A percentile compares a stretch with the other conserved stretches of the same genome.
Evolutionary conservation across 345 rosid genomes (phyloP).

Genomic region (Nephelium lappaceum): DNA sequence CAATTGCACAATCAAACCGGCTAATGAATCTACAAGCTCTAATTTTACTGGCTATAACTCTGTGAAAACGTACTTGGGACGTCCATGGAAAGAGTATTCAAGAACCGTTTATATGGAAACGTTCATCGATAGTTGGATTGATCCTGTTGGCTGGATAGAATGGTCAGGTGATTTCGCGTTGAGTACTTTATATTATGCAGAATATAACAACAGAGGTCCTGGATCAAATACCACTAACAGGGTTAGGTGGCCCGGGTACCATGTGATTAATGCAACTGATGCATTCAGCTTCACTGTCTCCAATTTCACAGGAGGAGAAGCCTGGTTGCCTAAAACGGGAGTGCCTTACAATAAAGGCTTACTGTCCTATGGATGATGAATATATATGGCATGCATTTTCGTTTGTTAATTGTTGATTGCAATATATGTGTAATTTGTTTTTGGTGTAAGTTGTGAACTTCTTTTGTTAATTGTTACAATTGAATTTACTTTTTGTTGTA

Average conservation of each 20-base stretch:
- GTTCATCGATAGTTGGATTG: conserved; percentile 25
- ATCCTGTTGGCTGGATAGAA: conserved; percentile 36
- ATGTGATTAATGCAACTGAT: conserved; percentile 25
- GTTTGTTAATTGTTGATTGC: too few relatives aligned
- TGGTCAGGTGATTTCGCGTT: conserved; percentile 36
- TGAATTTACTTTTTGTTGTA: too few relatives aligned
- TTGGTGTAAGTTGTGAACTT: not conserved
- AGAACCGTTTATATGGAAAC: conserved; percentile 40
- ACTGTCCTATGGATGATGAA: not conserved
- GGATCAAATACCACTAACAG: conserved; percentile 27
- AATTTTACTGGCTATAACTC: not conserved
- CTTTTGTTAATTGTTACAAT: not conserved
- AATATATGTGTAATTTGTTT: not conserved
- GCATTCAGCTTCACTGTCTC: conserved; percentile 27
- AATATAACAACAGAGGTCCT: conserved; percentile 35
- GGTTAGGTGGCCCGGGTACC: conserved; percentile 25
- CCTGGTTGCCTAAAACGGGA: conserved; percentile 37
- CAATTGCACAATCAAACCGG: conserved; percentile 29
- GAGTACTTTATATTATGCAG: conserved; percentile 38
- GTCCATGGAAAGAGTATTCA: conserved; percentile 49
- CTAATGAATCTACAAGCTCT: conserved; percentile 17
- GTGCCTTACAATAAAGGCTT: conserved; percentile 36
- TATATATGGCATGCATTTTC: too few relatives aligned
- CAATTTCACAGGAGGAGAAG: conserved; percentile 23
- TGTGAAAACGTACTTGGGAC: conserved; percentile 27